A percentile compares a stretch with the other conserved stretches of the same genome.
phyloP scores from a whole-genome alignment of 2,329 filamentous ascomycete genomes.

The Alternaria panax region DNA sequence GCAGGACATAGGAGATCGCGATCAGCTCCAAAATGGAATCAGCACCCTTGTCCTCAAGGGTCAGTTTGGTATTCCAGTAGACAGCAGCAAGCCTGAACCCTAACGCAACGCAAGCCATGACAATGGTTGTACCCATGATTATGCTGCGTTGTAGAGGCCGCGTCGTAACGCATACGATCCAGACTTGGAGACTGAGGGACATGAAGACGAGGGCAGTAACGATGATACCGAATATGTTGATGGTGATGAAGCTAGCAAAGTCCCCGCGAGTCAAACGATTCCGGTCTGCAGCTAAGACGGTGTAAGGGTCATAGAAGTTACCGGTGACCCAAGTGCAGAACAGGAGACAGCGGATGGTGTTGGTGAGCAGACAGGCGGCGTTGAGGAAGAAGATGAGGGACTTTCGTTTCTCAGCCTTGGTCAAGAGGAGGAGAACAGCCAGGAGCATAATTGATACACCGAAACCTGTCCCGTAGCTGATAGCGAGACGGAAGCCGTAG shows the following conservation, averaged over 20 bases:
- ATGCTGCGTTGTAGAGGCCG: slow-evolving; percentile 51
- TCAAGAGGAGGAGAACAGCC: slow-evolving; percentile 71
- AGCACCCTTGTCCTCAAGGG: slow-evolving; percentile 48
- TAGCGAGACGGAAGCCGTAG: slow-evolving; percentile 59
- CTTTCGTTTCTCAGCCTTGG: slow-evolving; percentile 68
- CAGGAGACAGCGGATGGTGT: slow-evolving; percentile 66
- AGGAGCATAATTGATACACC: slow-evolving; percentile 73
- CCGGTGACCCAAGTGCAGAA: slow-evolving; percentile 67
- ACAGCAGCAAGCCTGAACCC: slow-evolving; percentile 62
- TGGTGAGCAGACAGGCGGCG: slow-evolving; percentile 64
- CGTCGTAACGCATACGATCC: slow-evolving; percentile 66
- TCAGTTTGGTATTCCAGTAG: slow-evolving; percentile 56
- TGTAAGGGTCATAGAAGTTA: slow-evolving; percentile 67
- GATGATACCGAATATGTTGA: slow-evolving; percentile 59
- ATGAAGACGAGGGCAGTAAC: slow-evolving; percentile 63
- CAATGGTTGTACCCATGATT: slow-evolving; percentile 57
- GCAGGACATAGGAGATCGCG: slow-evolving; percentile 57
- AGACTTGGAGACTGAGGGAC: slow-evolving; percentile 69
- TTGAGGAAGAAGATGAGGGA: slow-evolving; percentile 73
- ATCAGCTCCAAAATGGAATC: slow-evolving; percentile 27
- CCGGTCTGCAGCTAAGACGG: slow-evolving; percentile 64
- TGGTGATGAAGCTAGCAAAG: slow-evolving; percentile 58
- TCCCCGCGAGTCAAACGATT: slow-evolving; percentile 56
- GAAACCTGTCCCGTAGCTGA: slow-evolving; percentile 75
- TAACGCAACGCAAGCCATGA: slow-evolving; percentile 61